A percentile compares a stretch with the other conserved stretches of the same genome.
Conservation (phyloP, 2,329 filamentous ascomycete species). For the Truncatella angustata region DNA sequence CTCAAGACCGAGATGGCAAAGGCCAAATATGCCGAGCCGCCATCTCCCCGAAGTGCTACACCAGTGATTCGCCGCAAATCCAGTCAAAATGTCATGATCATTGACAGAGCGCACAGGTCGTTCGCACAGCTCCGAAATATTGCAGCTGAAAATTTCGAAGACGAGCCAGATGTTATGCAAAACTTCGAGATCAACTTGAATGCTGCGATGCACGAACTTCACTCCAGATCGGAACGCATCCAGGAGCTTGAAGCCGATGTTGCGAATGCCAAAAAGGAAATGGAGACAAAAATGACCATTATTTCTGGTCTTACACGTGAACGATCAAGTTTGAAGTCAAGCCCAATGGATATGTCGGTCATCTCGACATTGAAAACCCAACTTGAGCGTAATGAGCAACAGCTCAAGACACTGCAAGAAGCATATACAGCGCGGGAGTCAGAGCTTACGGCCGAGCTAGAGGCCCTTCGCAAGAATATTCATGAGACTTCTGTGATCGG, state of each 20-base stretch:
- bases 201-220: conserved; percentile 87
- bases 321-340: conserved; percentile 79
- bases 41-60: conserved; percentile 62
- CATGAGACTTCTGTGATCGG: conserved; percentile 26
- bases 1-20: conserved; percentile 84
- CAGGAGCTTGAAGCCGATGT: conserved; percentile 87
- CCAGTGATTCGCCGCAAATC: conserved; percentile 91
- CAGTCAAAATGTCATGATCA: conserved; percentile 81
- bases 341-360: conserved; percentile 87
- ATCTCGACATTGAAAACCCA: conserved; percentile 85
- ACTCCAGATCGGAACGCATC: conserved; percentile 82
- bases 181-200: conserved; percentile 92
- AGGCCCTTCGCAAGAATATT: conserved; percentile 60
- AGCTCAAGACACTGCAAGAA: conserved; percentile 72
- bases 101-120: conserved; percentile 88
- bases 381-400: conserved; percentile 80
- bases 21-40: conserved; percentile 60
- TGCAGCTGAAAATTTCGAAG: conserved; percentile 80
- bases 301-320: conserved; percentile 93
- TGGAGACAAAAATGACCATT: conserved; percentile 95
- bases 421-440: conserved; percentile 71
- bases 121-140: conserved; percentile 88
- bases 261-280: conserved; percentile 82
- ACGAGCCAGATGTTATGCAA: conserved; percentile 79
- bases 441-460: conserved; percentile 70